phyloP scores from a whole-genome alignment of 2,329 filamentous ascomycete genomes.

The Arachnomyces sp. region DNA sequence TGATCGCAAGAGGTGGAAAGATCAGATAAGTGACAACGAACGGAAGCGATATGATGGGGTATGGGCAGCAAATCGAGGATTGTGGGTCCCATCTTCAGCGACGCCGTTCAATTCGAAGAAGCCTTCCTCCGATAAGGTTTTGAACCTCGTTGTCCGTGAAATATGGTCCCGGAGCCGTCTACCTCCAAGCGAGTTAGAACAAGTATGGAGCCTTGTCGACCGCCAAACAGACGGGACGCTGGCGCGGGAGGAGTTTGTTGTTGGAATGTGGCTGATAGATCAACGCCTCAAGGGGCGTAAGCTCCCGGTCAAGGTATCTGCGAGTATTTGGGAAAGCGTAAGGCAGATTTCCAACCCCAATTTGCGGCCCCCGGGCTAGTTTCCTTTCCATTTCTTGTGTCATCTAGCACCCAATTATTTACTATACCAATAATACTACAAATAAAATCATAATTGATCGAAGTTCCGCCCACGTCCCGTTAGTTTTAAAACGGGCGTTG shows the following conservation, averaged over 20 bases:
- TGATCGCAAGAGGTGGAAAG: slow-evolving; percentile 38
- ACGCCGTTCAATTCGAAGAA: slow-evolving; percentile 8
- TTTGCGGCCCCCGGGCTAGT: slow-evolving; percentile 19
- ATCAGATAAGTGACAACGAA: slow-evolving; percentile 36
- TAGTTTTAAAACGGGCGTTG: too few species aligned
- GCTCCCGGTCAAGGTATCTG: slow-evolving; percentile 36
- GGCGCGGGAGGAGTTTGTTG: slow-evolving; percentile 40
- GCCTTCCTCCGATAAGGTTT: slow-evolving; percentile 28
- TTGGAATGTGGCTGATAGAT: slow-evolving; percentile 44
- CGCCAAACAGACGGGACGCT: slow-evolving; percentile 29
- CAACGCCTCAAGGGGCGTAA: slow-evolving; percentile 41
- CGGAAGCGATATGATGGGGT: slow-evolving; percentile 43
- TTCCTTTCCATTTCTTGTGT: slow-evolving; percentile 7
- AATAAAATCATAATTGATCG: too few species aligned
- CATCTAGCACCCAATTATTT: not conserved
- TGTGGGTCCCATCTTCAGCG: slow-evolving; percentile 22
- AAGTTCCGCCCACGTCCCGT: too few species aligned
- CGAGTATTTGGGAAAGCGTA: slow-evolving; percentile 42
- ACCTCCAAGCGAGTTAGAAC: slow-evolving; percentile 28
- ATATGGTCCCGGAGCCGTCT: slow-evolving; percentile 43
- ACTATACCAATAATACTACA: slow-evolving; percentile 9
- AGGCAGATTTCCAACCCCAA: slow-evolving; percentile 27
- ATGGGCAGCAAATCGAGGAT: slow-evolving; percentile 42
- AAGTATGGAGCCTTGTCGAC: slow-evolving; percentile 41
- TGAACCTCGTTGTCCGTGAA: slow-evolving; percentile 40